Conservation (phyloP, 1,284 basidiomycete genomes). For the Trichosporon sp. region DNA sequence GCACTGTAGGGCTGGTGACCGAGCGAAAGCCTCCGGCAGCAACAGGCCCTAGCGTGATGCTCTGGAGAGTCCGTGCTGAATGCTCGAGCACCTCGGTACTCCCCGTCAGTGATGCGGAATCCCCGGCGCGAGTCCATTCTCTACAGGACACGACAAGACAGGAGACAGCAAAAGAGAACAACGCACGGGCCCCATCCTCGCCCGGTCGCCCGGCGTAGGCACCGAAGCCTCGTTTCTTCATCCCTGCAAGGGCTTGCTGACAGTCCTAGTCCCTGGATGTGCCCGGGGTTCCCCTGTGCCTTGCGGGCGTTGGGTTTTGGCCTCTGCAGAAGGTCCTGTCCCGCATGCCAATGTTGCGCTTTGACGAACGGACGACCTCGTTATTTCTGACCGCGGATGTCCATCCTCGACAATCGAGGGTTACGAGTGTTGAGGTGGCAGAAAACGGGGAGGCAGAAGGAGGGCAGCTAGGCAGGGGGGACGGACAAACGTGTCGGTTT, state of each 20-base stretch:
- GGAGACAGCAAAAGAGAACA: too few species aligned
- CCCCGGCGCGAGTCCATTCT: too few species aligned
- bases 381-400: background rate
- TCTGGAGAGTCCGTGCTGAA: background rate
- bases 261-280: too few species aligned
- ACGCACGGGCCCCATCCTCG: background rate
- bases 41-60: constrained; percentile 4
- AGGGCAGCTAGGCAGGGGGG: background rate
- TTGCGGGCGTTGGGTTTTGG: background rate
- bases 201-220: background rate
- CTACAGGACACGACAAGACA: too few species aligned
- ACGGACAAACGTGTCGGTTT: background rate
- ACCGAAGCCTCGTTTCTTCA: constrained; percentile 1
- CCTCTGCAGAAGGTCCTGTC: background rate
- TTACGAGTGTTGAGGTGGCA: too few species aligned
- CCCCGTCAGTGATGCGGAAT: background rate
- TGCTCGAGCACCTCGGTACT: background rate
- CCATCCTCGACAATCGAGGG: too few species aligned
- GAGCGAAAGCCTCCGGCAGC: background rate
- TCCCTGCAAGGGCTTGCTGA: background rate
- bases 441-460: background rate
- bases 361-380: background rate
- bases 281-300: background rate
- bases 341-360: background rate
- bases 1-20: too few species aligned